A percentile compares a stretch with the other conserved stretches of the same genome.
These are phyloP conservation scores for Solanum ossicruentum DNA, from an alignment of 257 asterid species.

Conservation along the genomic window DNA sequence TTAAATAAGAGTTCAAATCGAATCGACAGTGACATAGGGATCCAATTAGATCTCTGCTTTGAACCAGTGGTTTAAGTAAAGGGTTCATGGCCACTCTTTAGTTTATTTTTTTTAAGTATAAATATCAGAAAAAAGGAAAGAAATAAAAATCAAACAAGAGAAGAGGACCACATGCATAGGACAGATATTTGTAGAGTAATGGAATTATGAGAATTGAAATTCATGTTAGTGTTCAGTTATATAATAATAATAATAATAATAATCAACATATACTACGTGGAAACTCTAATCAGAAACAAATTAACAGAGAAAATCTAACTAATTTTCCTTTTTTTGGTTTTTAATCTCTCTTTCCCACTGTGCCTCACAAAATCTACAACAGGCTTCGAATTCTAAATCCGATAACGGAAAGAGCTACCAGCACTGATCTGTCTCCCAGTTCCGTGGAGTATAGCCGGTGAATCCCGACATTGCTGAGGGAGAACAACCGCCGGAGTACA, in stretches of 20 bases:
- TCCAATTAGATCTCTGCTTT: not conserved
- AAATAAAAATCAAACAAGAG: not conserved
- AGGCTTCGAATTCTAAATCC: not conserved
- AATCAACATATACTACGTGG: not conserved
- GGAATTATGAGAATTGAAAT: not conserved
- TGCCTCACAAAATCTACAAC: not conserved
- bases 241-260: not conserved
- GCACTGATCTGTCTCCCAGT: slow-evolving; percentile 16
- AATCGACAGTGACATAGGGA: too few species aligned
- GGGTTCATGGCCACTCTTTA: not conserved
- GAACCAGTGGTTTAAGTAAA: not conserved
- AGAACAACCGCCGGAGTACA: not conserved
- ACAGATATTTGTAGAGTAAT: not conserved
- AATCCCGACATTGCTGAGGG: slow-evolving; percentile 1
- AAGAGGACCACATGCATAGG: not conserved
- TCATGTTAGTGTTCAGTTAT: not conserved
- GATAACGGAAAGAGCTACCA: not conserved
- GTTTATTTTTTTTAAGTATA: not conserved
- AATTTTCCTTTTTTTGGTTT: not conserved
- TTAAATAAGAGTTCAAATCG: not conserved
- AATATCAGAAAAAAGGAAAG: not conserved
- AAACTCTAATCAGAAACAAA: not conserved
- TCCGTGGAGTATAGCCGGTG: not conserved
- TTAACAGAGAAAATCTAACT: not conserved
- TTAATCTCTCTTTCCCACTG: not conserved